A percentile compares a stretch with the other conserved stretches of the same genome.
Conservation (phyloP, 1,284 basidiomycete genomes). For the Ustilago esculenta region DNA sequence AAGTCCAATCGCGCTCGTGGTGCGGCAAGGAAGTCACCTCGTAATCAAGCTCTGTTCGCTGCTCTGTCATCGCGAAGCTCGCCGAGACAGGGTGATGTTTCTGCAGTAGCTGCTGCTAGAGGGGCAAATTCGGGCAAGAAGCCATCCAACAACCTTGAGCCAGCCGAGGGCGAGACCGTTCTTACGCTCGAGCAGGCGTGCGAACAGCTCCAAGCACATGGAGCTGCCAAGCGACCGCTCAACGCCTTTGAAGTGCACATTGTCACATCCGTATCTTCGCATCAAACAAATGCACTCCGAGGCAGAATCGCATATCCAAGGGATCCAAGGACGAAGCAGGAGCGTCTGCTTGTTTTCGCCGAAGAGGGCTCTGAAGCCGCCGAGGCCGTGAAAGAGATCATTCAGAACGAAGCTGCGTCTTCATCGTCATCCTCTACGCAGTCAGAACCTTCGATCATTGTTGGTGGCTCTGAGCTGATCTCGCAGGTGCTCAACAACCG, state of each 20-base stretch:
- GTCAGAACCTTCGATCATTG: slow-evolving; percentile 39
- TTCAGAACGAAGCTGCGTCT: slow-evolving; percentile 31
- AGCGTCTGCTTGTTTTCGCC: slow-evolving; percentile 63
- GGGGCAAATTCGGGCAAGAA: slow-evolving; percentile 24
- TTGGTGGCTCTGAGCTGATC: slow-evolving; percentile 63
- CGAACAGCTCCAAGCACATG: slow-evolving; percentile 34
- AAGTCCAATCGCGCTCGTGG: slow-evolving; percentile 55
- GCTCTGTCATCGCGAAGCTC: slow-evolving; percentile 27
- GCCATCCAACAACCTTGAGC: slow-evolving; percentile 31
- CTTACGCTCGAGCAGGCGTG: slow-evolving; percentile 46
- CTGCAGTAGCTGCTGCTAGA: slow-evolving; percentile 3
- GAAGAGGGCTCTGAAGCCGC: slow-evolving; percentile 59
- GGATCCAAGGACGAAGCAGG: slow-evolving; percentile 60
- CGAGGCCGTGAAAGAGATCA: slow-evolving; percentile 47
- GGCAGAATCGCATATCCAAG: slow-evolving; percentile 59
- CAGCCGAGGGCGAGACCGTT: slow-evolving; percentile 39
- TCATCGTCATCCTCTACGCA: slow-evolving; percentile 9
- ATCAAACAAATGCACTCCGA: slow-evolving; percentile 64
- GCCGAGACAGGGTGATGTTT: slow-evolving; percentile 14
- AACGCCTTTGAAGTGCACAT: slow-evolving; percentile 65
- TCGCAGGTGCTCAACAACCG: slow-evolving; percentile 56
- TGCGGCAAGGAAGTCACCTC: slow-evolving; percentile 43
- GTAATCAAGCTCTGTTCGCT: slow-evolving; percentile 36
- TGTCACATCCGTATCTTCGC: slow-evolving; percentile 60
- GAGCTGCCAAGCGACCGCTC: slow-evolving; percentile 40